A percentile compares a stretch with the other conserved stretches of the same genome.
These are phyloP conservation scores for Kluyveromyces dobzhanskii DNA, from an alignment of 805 yeast species.

Conservation along the genomic window DNA sequence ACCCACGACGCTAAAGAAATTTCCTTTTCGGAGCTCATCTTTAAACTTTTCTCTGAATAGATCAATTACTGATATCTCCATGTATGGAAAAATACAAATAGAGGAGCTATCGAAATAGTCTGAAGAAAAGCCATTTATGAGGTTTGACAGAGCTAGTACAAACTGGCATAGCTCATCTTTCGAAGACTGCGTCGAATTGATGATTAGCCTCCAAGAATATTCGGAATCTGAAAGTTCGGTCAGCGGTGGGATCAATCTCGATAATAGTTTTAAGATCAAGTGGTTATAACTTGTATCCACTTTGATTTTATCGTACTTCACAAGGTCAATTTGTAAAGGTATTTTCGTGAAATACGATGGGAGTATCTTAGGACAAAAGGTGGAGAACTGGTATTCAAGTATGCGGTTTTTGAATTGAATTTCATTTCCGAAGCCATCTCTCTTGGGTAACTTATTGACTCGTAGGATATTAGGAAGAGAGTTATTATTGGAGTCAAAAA, in stretches of 20 bases:
- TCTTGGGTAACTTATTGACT: conserved; percentile 8
- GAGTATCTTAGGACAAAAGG: conserved; percentile 30
- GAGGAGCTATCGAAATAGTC: conserved; percentile 36
- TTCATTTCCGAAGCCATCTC: conserved; percentile 16
- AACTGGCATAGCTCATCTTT: conserved; percentile 36
- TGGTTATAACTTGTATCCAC: conserved; percentile 20
- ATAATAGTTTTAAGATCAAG: conserved; percentile 22
- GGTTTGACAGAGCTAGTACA: conserved; percentile 34
- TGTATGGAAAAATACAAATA: conserved; percentile 44
- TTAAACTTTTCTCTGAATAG: conserved; percentile 32
- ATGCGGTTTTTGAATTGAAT: conserved; percentile 15
- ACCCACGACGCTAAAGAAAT: conserved; percentile 44
- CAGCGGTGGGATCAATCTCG: conserved; percentile 28
- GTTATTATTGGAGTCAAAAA: conserved; percentile 8
- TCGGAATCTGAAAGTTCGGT: conserved; percentile 32
- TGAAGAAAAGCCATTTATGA: conserved; percentile 28
- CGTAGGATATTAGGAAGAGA: conserved; percentile 9
- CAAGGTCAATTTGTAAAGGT: conserved; percentile 22
- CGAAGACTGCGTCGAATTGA: conserved; percentile 33
- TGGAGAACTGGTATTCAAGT: conserved; percentile 19
- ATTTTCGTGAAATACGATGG: conserved; percentile 30
- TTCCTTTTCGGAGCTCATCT: conserved; percentile 14
- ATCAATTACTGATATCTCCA: conserved; percentile 53
- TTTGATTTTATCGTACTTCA: conserved; percentile 12
- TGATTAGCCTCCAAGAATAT: conserved; percentile 30